Conservation (phyloP, 2,329 filamentous ascomycete species). For the Colletotrichum acutatum region DNA sequence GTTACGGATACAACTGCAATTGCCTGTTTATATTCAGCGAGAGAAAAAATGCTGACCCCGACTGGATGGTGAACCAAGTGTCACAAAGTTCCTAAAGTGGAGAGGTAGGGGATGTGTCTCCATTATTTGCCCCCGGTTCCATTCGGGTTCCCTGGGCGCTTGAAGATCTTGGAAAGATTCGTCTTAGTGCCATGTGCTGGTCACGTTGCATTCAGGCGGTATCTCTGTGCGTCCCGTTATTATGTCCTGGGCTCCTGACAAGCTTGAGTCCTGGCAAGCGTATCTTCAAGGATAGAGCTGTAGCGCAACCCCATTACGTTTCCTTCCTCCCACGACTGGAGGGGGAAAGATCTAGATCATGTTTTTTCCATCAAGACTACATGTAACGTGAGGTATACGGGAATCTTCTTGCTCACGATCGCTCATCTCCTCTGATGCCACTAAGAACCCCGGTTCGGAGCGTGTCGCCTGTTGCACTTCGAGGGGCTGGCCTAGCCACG, state of each 20-base stretch:
- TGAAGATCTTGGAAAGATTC: conserved; percentile 10
- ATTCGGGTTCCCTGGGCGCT: not conserved
- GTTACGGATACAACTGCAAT: no score
- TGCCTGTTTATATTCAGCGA: not conserved
- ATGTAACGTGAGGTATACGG: not conserved
- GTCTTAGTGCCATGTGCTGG: conserved; percentile 6
- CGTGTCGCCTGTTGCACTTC: not conserved
- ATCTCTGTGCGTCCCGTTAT: not conserved
- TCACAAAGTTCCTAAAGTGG: not conserved
- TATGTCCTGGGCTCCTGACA: not conserved
- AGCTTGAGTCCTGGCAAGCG: not conserved
- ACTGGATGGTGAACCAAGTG: not conserved
- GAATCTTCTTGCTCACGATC: no score
- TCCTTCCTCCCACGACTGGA: not conserved
- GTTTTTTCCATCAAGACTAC: not conserved
- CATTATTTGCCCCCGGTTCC: conserved; percentile 3
- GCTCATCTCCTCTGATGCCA: no score
- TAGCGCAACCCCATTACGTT: not conserved
- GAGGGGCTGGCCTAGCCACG: not conserved
- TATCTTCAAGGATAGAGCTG: not conserved
- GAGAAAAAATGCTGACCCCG: not conserved
- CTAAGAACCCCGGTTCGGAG: not conserved
- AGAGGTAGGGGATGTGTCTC: conserved; percentile 2
- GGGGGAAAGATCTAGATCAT: not conserved
- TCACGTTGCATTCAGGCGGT: not conserved